A percentile compares a stretch with the other conserved stretches of the same genome.
Conservation (phyloP, 495 filamentous ascomycete genomes). For the Viridothelium virens region DNA sequence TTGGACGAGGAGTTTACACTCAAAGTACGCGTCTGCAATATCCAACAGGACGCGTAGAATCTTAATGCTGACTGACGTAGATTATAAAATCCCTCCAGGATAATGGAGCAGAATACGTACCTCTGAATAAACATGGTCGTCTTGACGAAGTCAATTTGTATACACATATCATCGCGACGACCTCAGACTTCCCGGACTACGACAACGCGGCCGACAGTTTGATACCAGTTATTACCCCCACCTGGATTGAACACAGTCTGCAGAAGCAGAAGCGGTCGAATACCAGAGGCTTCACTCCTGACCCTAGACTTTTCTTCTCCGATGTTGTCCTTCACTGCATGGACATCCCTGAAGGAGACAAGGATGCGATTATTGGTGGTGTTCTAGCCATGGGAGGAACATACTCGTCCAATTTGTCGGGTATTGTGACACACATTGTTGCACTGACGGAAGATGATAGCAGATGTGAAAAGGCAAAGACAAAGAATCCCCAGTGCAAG, state of each 20-base stretch:
- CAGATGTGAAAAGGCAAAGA: conserved; percentile 57
- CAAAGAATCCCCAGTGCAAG: conserved; percentile 61
- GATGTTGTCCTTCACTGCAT: conserved; percentile 67
- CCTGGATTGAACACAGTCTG: conserved; percentile 68
- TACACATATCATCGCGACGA: conserved; percentile 77
- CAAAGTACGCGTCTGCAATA: neutral
- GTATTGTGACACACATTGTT: conserved; percentile 77
- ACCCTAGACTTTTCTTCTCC: conserved; percentile 83
- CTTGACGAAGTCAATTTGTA: conserved; percentile 18
- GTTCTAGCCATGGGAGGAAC: conserved; percentile 83
- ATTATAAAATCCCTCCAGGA: conserved; percentile 4
- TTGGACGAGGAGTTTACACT: conserved; percentile 4
- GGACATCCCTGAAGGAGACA: conserved; percentile 79
- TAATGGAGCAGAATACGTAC: conserved; percentile 17
- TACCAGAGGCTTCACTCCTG: conserved; percentile 76
- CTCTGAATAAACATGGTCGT: conserved; percentile 12
- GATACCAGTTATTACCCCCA: conserved; percentile 74
- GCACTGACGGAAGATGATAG: conserved; percentile 67
- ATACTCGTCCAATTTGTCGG: conserved; percentile 60
- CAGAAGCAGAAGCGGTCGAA: conserved; percentile 62
- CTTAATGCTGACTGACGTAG: conserved; percentile 7
- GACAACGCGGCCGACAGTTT: conserved; percentile 58
- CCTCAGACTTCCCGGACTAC: conserved; percentile 83
- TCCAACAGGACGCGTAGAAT: neutral
- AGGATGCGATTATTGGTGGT: conserved; percentile 84